Evolutionary conservation across 2,329 filamentous ascomycete genomes (phyloP).

Genomic region (Exophiala sp.): DNA sequence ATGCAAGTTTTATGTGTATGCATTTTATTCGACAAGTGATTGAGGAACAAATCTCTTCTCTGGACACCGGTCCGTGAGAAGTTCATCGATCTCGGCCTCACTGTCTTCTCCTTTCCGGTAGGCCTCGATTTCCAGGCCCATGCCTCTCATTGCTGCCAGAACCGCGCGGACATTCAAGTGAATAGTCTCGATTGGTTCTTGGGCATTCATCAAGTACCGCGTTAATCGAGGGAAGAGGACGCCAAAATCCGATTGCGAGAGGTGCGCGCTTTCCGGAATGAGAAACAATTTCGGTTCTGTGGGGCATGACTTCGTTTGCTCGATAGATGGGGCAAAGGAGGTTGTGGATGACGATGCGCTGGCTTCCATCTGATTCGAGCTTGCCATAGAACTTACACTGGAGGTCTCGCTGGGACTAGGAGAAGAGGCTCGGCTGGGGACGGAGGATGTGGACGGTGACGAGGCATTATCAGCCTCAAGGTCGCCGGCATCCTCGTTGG

Average conservation of each 20-base stretch:
- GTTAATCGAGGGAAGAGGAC: constrained; percentile 70
- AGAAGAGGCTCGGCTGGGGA: constrained; percentile 11
- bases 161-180: constrained; percentile 33
- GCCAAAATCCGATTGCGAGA: constrained; percentile 81
- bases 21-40: background rate
- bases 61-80: constrained; percentile 9
- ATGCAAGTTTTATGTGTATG: no score
- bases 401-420: constrained; percentile 3
- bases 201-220: constrained; percentile 48
- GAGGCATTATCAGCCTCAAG: background rate
- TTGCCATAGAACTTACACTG: no score
- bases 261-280: constrained; percentile 68
- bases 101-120: background rate
- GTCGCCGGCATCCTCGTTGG: constrained; percentile 1
- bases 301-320: constrained; percentile 23
- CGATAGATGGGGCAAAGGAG: constrained; percentile 9
- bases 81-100: constrained; percentile 5
- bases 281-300: constrained; percentile 67
- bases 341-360: constrained; percentile 7
- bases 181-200: constrained; percentile 33
- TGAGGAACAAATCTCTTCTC: constrained; percentile 17
- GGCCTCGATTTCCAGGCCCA: constrained; percentile 13
- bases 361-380: background rate
- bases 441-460: constrained; percentile 9
- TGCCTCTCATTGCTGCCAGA: constrained; percentile 26